These are phyloP conservation scores for Magnusiomyces sp. DNA, from an alignment of 1,139 yeast species.

Conservation along the genomic window DNA sequence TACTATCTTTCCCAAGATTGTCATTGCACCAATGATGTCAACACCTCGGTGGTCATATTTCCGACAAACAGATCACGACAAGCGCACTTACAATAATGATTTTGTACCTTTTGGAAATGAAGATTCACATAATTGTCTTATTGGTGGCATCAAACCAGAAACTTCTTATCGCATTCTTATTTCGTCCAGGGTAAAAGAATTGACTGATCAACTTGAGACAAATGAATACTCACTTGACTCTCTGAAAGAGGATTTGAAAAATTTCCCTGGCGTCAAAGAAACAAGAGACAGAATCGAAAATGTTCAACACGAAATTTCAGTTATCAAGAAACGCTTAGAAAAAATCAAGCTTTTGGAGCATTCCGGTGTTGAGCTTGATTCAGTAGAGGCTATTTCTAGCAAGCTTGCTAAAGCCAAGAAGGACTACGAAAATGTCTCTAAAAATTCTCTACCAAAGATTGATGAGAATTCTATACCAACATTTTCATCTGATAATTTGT, in stretches of 20 bases:
- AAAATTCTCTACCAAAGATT: neutral
- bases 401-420: slow-evolving; percentile 7
- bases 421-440: neutral
- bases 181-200: slow-evolving; percentile 27
- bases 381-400: slow-evolving; percentile 3
- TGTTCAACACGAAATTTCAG: slow-evolving; percentile 32
- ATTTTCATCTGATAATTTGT: neutral
- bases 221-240: slow-evolving; percentile 33
- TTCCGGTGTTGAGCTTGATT: neutral
- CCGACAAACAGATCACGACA: slow-evolving; percentile 44
- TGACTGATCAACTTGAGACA: slow-evolving; percentile 40
- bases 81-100: slow-evolving; percentile 39
- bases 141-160: slow-evolving; percentile 39
- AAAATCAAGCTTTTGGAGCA: slow-evolving; percentile 2
- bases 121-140: slow-evolving; percentile 56
- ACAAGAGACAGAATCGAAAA: slow-evolving; percentile 24
- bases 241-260: slow-evolving; percentile 22
- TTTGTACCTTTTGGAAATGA: slow-evolving; percentile 57
- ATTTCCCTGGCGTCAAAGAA: slow-evolving; percentile 22
- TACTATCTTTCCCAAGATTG: slow-evolving; percentile 47
- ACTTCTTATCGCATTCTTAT: slow-evolving; percentile 28
- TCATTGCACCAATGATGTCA: slow-evolving; percentile 54
- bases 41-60: slow-evolving; percentile 74
- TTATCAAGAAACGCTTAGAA: slow-evolving; percentile 29
- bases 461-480: neutral